Conservation (phyloP, 176 grass and related monocot genomes). For the Ensete ventricosum region DNA sequence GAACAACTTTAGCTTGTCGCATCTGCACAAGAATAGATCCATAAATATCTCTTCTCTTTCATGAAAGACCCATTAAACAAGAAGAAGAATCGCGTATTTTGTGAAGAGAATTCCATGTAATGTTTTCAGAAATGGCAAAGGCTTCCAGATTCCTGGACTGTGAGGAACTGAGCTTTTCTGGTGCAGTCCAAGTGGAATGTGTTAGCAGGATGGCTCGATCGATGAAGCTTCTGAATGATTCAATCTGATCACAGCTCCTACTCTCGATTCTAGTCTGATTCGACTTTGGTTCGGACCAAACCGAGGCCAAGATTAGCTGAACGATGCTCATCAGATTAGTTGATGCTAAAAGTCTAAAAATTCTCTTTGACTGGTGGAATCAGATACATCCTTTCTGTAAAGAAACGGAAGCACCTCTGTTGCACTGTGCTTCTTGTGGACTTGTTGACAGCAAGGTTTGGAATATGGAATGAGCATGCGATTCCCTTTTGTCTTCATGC, state of each 20-base stretch:
- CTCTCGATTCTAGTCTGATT: too few relatives aligned
- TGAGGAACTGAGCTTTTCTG: not conserved
- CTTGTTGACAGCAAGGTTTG: constrained; percentile 47
- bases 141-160: not conserved
- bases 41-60: constrained; percentile 30
- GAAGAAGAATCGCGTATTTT: constrained; percentile 49
- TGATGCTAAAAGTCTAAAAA: constrained; percentile 33
- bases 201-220: not conserved
- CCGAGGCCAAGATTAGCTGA: constrained; percentile 11
- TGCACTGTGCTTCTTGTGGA: constrained; percentile 58
- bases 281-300: not conserved
- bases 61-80: constrained; percentile 15
- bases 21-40: constrained; percentile 39
- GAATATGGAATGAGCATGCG: constrained; percentile 81
- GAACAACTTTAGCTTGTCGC: constrained; percentile 41
- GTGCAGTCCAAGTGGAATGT: not conserved
- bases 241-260: too few relatives aligned
- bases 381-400: constrained; percentile 43
- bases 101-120: constrained; percentile 28
- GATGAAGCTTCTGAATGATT: not conserved
- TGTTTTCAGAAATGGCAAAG: constrained; percentile 25
- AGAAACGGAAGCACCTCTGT: constrained; percentile 40
- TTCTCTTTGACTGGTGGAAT: constrained; percentile 72
- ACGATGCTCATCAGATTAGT: constrained; percentile 25
- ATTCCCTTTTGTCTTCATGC: constrained; percentile 66